Conservation (phyloP, 441 rosid genomes). For the Populus hybrid region DNA sequence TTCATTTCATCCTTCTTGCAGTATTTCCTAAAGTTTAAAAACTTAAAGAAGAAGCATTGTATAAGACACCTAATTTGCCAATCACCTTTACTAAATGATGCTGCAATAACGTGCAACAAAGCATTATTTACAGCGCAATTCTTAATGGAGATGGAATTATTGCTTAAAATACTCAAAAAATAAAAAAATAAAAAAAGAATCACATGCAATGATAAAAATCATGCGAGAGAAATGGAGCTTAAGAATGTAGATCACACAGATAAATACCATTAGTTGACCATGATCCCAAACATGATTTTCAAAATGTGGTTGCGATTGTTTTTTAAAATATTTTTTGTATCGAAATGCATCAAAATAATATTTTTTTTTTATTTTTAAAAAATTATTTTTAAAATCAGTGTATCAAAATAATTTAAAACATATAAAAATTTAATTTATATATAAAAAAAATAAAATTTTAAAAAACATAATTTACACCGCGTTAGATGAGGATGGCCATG, state of each 20-base stretch:
- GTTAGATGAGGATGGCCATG: background rate
- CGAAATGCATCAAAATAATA: too few relatives aligned
- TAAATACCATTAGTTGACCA: background rate
- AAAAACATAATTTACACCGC: too few relatives aligned
- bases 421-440: too few relatives aligned
- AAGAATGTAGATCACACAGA: background rate
- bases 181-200: background rate
- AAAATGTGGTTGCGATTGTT: too few relatives aligned
- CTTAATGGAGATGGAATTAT: background rate
- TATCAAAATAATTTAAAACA: too few relatives aligned
- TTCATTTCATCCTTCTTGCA: background rate
- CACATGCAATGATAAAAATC: too few relatives aligned
- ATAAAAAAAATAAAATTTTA: too few relatives aligned
- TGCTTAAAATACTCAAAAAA: background rate
- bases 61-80: background rate
- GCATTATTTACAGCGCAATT: background rate
- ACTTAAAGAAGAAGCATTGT: background rate
- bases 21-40: background rate
- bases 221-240: background rate
- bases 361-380: too few relatives aligned
- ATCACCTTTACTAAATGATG: background rate
- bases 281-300: background rate
- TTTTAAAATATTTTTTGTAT: too few relatives aligned
- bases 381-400: too few relatives aligned
- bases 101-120: slow-evolving; percentile 4